Percentiles rank a stretch among this genome's conserved stretches.
phyloP scores from a whole-genome alignment of 306 rosid genomes.

The Cicer pinnatifidum region DNA sequence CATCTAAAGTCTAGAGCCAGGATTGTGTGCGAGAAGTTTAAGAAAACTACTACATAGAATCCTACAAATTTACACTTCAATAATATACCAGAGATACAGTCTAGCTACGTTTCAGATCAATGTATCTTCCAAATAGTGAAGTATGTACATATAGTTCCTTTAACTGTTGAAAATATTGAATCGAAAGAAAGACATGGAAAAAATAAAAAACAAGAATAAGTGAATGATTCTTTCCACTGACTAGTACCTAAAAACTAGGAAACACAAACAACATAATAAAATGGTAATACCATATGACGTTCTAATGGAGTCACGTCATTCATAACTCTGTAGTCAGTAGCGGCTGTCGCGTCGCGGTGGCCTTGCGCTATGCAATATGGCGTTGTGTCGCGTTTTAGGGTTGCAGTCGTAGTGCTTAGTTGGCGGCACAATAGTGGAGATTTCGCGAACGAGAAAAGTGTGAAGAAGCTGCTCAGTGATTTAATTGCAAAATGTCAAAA shows the following conservation, averaged over 20 bases:
- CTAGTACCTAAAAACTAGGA: conserved; percentile 15
- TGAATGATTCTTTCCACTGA: conserved; percentile 2
- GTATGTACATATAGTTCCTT: not conserved
- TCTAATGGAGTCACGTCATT: not conserved
- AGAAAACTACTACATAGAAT: not conserved
- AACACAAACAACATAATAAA: conserved; percentile 7
- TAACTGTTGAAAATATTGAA: conserved; percentile 3
- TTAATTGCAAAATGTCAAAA: too few relatives aligned
- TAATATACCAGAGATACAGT: conserved; percentile 8
- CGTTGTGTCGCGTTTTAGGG: too few relatives aligned
- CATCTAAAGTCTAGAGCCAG: not conserved
- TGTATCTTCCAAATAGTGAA: conserved; percentile 13
- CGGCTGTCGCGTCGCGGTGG: too few relatives aligned
- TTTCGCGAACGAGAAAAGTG: too few relatives aligned
- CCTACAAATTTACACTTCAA: conserved; percentile 3
- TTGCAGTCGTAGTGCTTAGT: too few relatives aligned
- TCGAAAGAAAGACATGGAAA: not conserved
- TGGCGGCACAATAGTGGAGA: too few relatives aligned
- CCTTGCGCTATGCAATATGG: too few relatives aligned
- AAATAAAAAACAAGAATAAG: not conserved
- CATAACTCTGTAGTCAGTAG: not conserved
- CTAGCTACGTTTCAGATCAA: conserved; percentile 31
- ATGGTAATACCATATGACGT: conserved; percentile 6
- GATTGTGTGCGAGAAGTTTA: not conserved
- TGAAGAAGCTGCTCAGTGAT: too few relatives aligned